These are phyloP conservation scores for Coccomyxa sp. DNA, from an alignment of 139 green algal species.

Conservation along the genomic window DNA sequence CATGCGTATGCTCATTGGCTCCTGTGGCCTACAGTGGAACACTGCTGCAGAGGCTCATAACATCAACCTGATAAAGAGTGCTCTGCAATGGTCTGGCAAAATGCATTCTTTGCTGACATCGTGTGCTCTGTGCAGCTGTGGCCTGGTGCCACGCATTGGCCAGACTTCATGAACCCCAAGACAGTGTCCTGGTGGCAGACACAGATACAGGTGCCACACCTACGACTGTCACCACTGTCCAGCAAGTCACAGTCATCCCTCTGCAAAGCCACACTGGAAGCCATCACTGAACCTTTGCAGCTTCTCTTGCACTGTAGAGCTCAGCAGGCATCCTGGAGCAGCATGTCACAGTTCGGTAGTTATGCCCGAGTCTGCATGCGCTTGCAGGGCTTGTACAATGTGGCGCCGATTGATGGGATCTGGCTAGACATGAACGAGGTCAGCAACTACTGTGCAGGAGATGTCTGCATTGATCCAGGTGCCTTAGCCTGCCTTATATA, in stretches of 20 bases:
- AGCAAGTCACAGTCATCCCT: background rate
- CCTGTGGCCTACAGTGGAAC: too few species aligned
- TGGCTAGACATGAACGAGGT: slow-evolving; percentile 81
- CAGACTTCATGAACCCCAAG: slow-evolving; percentile 55
- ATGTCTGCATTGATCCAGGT: slow-evolving; percentile 4
- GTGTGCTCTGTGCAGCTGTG: slow-evolving; percentile 53
- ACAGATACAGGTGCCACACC: slow-evolving; percentile 4
- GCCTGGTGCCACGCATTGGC: slow-evolving; percentile 67
- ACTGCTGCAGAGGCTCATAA: too few species aligned
- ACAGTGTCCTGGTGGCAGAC: slow-evolving; percentile 26
- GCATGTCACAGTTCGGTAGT: too few species aligned
- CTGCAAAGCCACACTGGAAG: background rate
- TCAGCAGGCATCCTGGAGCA: too few species aligned
- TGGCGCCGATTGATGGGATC: slow-evolving; percentile 51
- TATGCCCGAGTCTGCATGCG: too few species aligned
- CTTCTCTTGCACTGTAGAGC: background rate
- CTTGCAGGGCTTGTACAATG: slow-evolving; percentile 8
- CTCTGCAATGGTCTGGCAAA: background rate
- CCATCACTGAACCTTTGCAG: background rate
- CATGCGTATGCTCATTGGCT: too few species aligned
- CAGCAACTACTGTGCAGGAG: slow-evolving; percentile 62
- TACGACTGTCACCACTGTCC: background rate
- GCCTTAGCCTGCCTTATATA: background rate
- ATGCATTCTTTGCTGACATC: too few species aligned
- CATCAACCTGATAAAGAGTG: too few species aligned